Base-by-base conservation (phyloP, 1,284 basidiomycete genomes). In the Ganoderma boninense region DNA sequence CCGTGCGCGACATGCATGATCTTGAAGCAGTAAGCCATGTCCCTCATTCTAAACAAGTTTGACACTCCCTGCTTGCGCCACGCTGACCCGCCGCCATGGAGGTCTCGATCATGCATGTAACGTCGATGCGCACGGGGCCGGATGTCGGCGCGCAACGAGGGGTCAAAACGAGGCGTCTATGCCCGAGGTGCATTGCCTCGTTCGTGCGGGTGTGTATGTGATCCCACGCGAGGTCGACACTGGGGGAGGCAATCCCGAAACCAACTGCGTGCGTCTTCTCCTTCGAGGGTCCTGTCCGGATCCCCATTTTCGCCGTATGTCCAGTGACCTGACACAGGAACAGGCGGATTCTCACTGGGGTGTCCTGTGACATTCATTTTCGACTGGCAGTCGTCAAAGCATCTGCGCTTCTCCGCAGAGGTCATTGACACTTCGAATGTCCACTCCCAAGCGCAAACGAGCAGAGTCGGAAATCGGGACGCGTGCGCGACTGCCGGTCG, bases 401-500 rank as follows among this genome's bases (percentile, higher is more conserved):
- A 42, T 62, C 40, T 23, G 40, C 23, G 40, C 18, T 52, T 52
- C 49, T 14, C 20, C 18, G 56, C 16, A 18, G 18, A 20, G 26
- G 49, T 54, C 23, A 14, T 10, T 29, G 29, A 57, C 18, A 18
- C 54, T 32, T 35, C 29, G 8, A 11, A n/a, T 16, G 11, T 62
- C 40, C 60, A 43, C 40, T 43, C 38, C 38, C 38, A 38, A 23
- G 40, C n/a, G 23, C 18, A 6, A 10, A n/a, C 4, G 20, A 35
- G 40, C 63, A 64, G 54, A 23, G 20, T 62, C 70, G 68, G 73
- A 32, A 29, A 18, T 43, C 62, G 69, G 70, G 65, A 62, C 56
- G 67, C 69, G 68, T 62, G 62, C 62, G 62, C 62, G 18, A 67
- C 46, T 56, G 29, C 44, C 70, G 68, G 73, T 68, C 38, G 69